These are phyloP conservation scores for Tinospora cordifolia DNA, from an alignment of 164 flowering plant genomes.

Conservation along the genomic window DNA sequence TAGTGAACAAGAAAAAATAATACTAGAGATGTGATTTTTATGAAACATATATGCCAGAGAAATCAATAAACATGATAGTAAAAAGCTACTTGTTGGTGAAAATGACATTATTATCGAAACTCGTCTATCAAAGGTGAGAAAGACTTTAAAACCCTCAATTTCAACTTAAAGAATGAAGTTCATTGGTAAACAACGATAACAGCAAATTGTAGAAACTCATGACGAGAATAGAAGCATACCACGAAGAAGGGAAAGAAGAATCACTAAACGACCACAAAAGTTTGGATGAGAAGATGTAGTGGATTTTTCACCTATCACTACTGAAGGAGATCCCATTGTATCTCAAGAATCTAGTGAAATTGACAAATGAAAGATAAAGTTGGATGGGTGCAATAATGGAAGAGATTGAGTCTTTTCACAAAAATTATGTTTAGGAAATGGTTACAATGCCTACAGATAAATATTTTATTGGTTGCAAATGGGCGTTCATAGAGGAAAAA, in stretches of 20 bases:
- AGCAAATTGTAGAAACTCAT: not conserved
- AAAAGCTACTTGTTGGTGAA: not conserved
- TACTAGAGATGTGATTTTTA: not conserved
- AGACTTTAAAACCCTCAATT: not conserved
- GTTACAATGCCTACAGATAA: not conserved
- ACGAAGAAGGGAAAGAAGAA: not conserved
- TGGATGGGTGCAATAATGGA: constrained; percentile 1
- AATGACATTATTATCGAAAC: not conserved
- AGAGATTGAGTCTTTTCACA: constrained; percentile 1
- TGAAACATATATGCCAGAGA: not conserved
- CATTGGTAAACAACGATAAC: not conserved
- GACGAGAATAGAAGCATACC: not conserved
- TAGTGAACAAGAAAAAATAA: not conserved
- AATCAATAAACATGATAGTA: not conserved
- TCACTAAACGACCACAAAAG: not conserved
- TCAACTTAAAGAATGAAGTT: not conserved
- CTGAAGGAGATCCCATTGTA: not conserved
- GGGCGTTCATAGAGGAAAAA: not conserved
- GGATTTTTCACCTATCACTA: not conserved
- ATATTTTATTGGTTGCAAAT: not conserved
- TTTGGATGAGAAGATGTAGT: not conserved
- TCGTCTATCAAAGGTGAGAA: not conserved
- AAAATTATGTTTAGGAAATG: not conserved
- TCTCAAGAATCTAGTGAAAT: not conserved
- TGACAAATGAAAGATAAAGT: not conserved